Base-by-base conservation (phyloP, 129 eudicot genomes). In the Lactuca sativa region DNA sequence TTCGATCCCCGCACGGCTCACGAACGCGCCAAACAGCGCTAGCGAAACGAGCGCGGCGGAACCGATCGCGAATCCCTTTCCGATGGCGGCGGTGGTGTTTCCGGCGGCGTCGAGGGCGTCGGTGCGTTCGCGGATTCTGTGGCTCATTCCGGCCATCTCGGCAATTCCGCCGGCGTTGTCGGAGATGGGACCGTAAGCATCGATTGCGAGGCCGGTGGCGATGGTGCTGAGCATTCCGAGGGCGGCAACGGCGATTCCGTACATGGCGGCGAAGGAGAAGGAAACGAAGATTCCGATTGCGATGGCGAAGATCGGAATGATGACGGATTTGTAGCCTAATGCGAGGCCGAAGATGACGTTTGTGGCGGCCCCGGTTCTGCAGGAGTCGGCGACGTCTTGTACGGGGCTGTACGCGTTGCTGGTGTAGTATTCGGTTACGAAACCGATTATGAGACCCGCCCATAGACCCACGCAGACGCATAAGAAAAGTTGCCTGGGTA, bases 81-180 rank as follows among this genome's bases (percentile, higher is more conserved):
- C 95, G 66, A 90, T 90, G 36, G 97, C 97, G 8, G 97, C 97
- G 44, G 96, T 90, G 73, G 96, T 90, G 76, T 90, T 90, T 25
- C 95, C 96, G 12, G 96, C 96, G 40, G 97, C 97, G 74, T 90
- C 97, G 14, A 90, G 95, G 59, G 97, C 96, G 72, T 90, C 97
- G 9, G 97, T 90, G 48, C 97, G 72, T 78, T 90, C 95, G 31
- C 97, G 91, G 43, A 90, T 86, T 44, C 84, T 58, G 84, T 90
- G 97, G 83, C 97, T 90, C 97, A 90, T 90, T 6, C 97, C 97
- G 10, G 97, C 97, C 97, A 90, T 90, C 82, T 90, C 97, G 55
- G 97, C 97, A 21, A 90, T 90, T 78, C 97, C 97, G 21, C 95
- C 97, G 52, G 97, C 97, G 67, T 90, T 90, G 74, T 90, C 97